Conservation (phyloP, 176 grass and related monocot genomes). For the Musa schizocarpa region DNA sequence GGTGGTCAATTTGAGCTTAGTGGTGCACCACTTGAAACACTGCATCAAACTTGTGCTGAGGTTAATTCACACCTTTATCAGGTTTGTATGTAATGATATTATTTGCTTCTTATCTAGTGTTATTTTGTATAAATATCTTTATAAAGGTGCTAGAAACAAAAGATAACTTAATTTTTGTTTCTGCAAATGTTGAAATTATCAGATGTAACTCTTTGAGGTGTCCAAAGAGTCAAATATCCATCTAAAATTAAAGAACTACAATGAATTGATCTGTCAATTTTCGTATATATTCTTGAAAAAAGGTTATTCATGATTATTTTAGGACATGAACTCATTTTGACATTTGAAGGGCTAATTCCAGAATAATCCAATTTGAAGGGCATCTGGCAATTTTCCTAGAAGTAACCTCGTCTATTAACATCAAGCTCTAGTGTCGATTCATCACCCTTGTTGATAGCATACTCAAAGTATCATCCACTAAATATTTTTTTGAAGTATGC, state of each 20-base stretch:
- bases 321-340: not conserved
- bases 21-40: slow-evolving; percentile 82
- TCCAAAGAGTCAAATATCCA: not conserved
- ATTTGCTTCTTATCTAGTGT: not conserved
- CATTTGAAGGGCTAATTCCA: not conserved
- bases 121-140: not conserved
- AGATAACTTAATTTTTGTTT: not conserved
- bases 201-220: not conserved
- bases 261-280: not conserved
- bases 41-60: slow-evolving; percentile 97
- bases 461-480: not conserved
- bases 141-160: not conserved
- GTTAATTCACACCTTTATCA: slow-evolving; percentile 99
- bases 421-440: not conserved
- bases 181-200: not conserved
- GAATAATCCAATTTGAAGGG: not conserved
- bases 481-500: not conserved
- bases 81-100: slow-evolving; percentile 31
- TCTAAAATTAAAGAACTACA: not conserved
- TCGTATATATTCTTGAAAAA: not conserved
- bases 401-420: not conserved
- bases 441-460: not conserved
- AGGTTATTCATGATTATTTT: not conserved
- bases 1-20: slow-evolving; percentile 98
- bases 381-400: not conserved